These are phyloP conservation scores for Strobilomyces confusus DNA, from an alignment of 768 basidiomycete genomes.

Conservation along the genomic window DNA sequence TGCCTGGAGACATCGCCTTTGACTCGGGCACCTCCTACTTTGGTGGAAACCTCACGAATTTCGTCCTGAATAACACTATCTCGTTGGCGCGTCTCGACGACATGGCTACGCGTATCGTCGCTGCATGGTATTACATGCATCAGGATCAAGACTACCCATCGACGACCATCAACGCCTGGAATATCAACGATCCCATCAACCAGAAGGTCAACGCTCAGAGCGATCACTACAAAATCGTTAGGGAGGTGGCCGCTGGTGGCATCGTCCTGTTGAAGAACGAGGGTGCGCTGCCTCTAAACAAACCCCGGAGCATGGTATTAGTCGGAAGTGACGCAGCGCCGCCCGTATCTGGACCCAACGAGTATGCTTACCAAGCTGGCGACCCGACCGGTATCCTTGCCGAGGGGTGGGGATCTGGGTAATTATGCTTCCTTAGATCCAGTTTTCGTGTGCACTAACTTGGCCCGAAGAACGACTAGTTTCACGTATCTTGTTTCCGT, in stretches of 20 bases:
- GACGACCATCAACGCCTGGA: conserved; percentile 26
- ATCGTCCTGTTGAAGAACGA: conserved; percentile 69
- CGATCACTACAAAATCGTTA: conserved; percentile 48
- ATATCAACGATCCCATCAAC: conserved; percentile 28
- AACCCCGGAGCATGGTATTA: conserved; percentile 55
- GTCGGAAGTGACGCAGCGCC: conserved; percentile 67
- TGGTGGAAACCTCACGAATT: conserved; percentile 53
- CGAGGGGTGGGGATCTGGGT: conserved; percentile 91
- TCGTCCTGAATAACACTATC: conserved; percentile 59
- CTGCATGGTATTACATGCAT: conserved; percentile 49
- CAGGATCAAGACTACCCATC: conserved; percentile 31
- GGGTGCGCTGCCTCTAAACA: conserved; percentile 53
- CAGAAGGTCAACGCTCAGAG: conserved; percentile 54
- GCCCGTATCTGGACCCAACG: conserved; percentile 63
- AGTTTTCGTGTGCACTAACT: background rate
- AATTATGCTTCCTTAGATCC: conserved; percentile 1
- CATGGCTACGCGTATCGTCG: conserved; percentile 68
- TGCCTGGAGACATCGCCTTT: conserved; percentile 59
- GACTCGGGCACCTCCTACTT: conserved; percentile 45
- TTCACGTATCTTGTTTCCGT: conserved; percentile 79
- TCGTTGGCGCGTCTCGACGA: conserved; percentile 58
- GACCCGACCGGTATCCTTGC: conserved; percentile 67
- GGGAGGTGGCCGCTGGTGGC: conserved; percentile 62
- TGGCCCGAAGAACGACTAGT: conserved; percentile 48
- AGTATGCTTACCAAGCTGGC: conserved; percentile 59